Evolutionary conservation across 2,329 filamentous ascomycete genomes (phyloP).

Genomic region (Apiospora saccharicola): DNA sequence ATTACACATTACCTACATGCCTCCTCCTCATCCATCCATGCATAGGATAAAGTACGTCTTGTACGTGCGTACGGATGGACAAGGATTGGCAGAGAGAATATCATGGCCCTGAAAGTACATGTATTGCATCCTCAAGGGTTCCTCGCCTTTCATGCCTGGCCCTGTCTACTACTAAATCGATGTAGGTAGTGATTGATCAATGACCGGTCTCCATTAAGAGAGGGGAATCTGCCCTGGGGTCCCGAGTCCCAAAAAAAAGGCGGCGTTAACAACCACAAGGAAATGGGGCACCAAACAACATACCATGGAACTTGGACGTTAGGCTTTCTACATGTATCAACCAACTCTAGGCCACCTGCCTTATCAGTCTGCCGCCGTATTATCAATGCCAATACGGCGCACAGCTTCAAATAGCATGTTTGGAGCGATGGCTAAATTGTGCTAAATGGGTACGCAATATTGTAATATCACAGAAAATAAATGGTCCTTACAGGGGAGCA

Average conservation of each 20-base stretch:
- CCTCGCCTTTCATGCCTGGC: background rate
- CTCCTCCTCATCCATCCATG: background rate
- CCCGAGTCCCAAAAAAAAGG: background rate
- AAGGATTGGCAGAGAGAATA: background rate
- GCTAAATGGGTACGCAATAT: background rate
- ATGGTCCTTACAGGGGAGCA: background rate
- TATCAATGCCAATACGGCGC: background rate
- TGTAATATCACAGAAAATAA: background rate
- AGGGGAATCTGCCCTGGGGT: constrained; percentile 5
- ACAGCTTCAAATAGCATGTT: background rate
- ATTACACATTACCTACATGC: background rate
- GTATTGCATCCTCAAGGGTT: constrained; percentile 3
- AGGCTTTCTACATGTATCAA: constrained; percentile 1
- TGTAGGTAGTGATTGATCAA: background rate
- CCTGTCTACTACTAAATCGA: background rate
- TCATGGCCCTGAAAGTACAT: background rate
- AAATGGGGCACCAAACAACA: constrained; percentile 11
- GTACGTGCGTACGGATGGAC: background rate
- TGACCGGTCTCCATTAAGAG: background rate
- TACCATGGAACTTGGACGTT: constrained; percentile 3
- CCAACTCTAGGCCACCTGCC: background rate
- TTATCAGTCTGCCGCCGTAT: background rate
- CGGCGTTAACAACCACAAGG: background rate
- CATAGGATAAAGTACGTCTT: constrained; percentile 13
- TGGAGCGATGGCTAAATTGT: background rate